Evolutionary conservation across 345 rosid genomes (phyloP).

Genomic region (Lepidium aucheri): DNA sequence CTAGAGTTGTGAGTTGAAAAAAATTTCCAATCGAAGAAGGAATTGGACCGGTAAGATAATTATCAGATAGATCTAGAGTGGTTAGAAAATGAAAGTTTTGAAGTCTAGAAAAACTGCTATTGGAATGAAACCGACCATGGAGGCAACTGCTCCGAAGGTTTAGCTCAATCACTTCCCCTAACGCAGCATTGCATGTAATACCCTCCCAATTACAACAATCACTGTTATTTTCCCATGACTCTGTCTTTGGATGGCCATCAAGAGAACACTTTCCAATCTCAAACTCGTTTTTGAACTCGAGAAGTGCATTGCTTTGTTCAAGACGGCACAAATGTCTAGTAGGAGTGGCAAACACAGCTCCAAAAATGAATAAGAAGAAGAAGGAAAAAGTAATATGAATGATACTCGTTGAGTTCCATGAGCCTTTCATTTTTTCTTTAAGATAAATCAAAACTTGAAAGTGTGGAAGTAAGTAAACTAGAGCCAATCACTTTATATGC

Average conservation of each 20-base stretch:
- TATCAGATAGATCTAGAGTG: not conserved
- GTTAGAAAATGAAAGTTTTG: not conserved
- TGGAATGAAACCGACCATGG: not conserved
- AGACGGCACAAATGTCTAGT: too few species aligned
- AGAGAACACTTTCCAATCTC: too few species aligned
- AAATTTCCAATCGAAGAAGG: too few species aligned
- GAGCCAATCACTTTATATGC: too few species aligned
- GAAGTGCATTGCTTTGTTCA: too few species aligned
- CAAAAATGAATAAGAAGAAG: not conserved
- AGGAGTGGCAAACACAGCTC: not conserved
- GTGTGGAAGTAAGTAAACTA: too few species aligned
- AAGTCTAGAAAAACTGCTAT: not conserved
- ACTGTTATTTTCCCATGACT: not conserved
- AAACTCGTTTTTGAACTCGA: too few species aligned
- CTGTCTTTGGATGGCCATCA: too few species aligned
- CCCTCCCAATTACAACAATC: slow-evolving; percentile 6
- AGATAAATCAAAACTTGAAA: too few species aligned
- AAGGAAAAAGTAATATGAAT: not conserved
- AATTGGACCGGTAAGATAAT: not conserved
- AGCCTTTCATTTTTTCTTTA: too few species aligned
- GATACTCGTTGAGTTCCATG: too few species aligned
- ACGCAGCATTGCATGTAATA: not conserved
- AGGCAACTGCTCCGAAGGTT: not conserved
- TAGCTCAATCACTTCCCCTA: not conserved
- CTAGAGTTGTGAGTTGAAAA: too few species aligned